These are phyloP conservation scores for Ascochyta koolunga DNA, from an alignment of 2,329 filamentous ascomycete species.

Conservation along the genomic window DNA sequence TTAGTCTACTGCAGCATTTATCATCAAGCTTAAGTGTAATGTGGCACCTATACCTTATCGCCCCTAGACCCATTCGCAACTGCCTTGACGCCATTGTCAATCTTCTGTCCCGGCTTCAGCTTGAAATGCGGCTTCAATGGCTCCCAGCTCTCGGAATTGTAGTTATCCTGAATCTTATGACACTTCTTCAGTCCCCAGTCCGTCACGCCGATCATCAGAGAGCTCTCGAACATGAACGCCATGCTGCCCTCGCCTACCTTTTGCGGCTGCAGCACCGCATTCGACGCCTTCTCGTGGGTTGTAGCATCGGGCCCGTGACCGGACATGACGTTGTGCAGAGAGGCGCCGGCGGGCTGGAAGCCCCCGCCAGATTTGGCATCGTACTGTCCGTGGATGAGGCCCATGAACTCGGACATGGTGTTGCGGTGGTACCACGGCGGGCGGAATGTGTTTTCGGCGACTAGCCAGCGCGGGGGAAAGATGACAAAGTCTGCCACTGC, in stretches of 20 bases:
- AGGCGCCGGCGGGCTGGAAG: conserved; percentile 68
- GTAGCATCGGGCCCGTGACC: conserved; percentile 69
- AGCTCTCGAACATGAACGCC: conserved; percentile 72
- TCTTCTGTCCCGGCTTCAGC: conserved; percentile 33
- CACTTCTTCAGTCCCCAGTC: conserved; percentile 75
- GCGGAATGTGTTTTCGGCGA: conserved; percentile 72
- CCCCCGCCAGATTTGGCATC: conserved; percentile 64
- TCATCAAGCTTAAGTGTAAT: conserved; percentile 22
- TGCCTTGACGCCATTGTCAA: conserved; percentile 31
- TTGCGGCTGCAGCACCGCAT: conserved; percentile 59
- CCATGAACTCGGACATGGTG: conserved; percentile 73
- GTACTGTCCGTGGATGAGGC: conserved; percentile 66
- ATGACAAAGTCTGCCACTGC: conserved; percentile 73
- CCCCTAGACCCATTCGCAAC: conserved; percentile 23
- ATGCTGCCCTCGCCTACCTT: conserved; percentile 70
- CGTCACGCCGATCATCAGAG: conserved; percentile 72
- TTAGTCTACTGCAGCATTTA: background rate
- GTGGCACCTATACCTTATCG: conserved; percentile 33
- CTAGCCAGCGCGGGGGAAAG: conserved; percentile 74
- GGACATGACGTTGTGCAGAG: conserved; percentile 75
- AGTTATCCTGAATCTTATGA: conserved; percentile 72
- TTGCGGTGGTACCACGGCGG: conserved; percentile 76
- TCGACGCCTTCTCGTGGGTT: conserved; percentile 64
- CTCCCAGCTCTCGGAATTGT: conserved; percentile 83
- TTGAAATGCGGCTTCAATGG: conserved; percentile 55